phyloP scores from a whole-genome alignment of 1,284 basidiomycete genomes.

The Neonothopanus nambi region DNA sequence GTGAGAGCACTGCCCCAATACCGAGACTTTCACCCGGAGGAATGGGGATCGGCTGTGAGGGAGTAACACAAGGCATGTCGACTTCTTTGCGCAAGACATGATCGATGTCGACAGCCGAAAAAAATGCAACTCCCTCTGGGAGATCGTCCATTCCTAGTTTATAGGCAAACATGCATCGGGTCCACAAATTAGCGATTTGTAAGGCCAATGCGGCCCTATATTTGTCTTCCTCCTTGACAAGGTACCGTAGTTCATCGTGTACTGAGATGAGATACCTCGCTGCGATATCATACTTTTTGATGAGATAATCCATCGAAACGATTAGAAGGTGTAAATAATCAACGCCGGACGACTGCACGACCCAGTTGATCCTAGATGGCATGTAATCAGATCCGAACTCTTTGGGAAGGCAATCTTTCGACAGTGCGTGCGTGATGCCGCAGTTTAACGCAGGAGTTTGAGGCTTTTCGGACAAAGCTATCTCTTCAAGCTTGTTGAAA shows the following conservation, averaged over 20 bases:
- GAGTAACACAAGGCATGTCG: constrained; percentile 94
- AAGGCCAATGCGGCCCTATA: constrained; percentile 91
- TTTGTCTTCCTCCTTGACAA: constrained; percentile 86
- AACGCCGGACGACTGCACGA: constrained; percentile 97
- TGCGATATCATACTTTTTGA: constrained; percentile 78
- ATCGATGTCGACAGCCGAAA: constrained; percentile 96
- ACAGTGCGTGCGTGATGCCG: constrained; percentile 90
- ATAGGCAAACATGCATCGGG: constrained; percentile 88
- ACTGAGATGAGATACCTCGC: constrained; percentile 97
- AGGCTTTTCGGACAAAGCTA: constrained; percentile 86
- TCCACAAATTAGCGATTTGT: constrained; percentile 97
- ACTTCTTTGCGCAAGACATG: constrained; percentile 93
- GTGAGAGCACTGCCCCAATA: constrained; percentile 66
- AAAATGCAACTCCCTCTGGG: constrained; percentile 94
- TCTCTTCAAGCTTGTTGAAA: constrained; percentile 99
- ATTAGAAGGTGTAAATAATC: constrained; percentile 98
- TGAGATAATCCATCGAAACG: constrained; percentile 92
- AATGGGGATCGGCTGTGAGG: constrained; percentile 84
- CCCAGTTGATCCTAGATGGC: constrained; percentile 99
- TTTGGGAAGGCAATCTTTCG: constrained; percentile 85
- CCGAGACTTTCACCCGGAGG: constrained; percentile 85
- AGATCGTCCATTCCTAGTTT: constrained; percentile 95
- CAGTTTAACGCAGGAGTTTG: constrained; percentile 94
- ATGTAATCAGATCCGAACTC: constrained; percentile 86
- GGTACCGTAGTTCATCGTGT: constrained; percentile 95